Evolutionary conservation across 345 rosid species (phyloP).

Genomic region (Melastoma malabathricum): DNA sequence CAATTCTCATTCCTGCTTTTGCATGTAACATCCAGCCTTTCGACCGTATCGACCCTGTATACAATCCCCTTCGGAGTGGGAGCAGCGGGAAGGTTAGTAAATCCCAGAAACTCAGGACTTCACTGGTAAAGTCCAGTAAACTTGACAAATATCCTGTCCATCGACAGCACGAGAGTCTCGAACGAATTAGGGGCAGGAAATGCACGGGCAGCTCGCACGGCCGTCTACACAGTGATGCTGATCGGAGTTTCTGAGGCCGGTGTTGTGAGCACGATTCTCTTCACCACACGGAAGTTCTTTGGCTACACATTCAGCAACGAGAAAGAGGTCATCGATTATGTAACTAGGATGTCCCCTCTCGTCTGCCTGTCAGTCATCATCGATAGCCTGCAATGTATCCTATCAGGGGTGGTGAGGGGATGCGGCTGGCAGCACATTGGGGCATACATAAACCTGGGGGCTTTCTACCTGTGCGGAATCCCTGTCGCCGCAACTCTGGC

Average conservation of each 20-base stretch:
- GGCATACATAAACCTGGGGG: constrained; percentile 45
- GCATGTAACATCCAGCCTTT: constrained; percentile 24
- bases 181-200: constrained; percentile 35
- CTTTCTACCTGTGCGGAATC: constrained; percentile 44
- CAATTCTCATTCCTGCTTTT: background rate
- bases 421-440: constrained; percentile 55
- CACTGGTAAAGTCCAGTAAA: background rate
- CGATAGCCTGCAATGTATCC: constrained; percentile 22
- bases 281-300: constrained; percentile 12
- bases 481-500: constrained; percentile 33
- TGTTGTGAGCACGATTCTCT: constrained; percentile 16
- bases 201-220: constrained; percentile 12
- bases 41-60: constrained; percentile 38
- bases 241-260: too few species aligned
- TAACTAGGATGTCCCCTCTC: constrained; percentile 23
- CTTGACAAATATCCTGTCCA: background rate
- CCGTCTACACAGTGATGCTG: too few species aligned
- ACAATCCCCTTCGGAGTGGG: constrained; percentile 46
- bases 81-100: constrained; percentile 49
- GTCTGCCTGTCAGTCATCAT: constrained; percentile 18
- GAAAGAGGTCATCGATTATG: constrained; percentile 20
- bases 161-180: constrained; percentile 28
- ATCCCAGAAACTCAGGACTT: background rate
- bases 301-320: constrained; percentile 24
- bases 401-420: constrained; percentile 57